These are phyloP conservation scores for Cystofilobasidium ferigula DNA, from an alignment of 768 basidiomycete species.

Conservation along the genomic window DNA sequence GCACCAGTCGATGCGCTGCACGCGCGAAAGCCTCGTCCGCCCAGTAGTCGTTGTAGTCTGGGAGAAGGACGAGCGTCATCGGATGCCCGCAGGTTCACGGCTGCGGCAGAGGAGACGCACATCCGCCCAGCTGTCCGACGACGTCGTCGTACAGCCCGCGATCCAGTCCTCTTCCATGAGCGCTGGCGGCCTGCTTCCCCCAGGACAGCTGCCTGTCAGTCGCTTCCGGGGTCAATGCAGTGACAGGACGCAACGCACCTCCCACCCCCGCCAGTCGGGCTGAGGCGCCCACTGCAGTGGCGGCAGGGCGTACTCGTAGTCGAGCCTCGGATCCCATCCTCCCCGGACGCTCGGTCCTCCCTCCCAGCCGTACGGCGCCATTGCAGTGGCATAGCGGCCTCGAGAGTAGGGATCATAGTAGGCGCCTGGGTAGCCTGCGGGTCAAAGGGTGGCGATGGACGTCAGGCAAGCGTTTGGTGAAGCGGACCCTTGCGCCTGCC, in stretches of 20 bases:
- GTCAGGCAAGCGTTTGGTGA: no score
- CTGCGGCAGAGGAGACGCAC: neutral
- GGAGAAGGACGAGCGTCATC: neutral
- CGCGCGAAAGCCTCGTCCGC: neutral
- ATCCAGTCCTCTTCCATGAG: conserved; percentile 5
- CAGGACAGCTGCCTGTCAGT: neutral
- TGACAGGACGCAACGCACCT: neutral
- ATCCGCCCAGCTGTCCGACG: neutral
- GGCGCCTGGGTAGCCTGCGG: no score
- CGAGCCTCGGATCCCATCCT: neutral
- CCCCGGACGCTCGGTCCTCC: no score
- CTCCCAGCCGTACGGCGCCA: no score
- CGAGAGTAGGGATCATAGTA: no score
- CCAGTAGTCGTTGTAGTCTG: conserved; percentile 9
- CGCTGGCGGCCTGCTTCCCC: neutral
- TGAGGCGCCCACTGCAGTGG: conserved; percentile 4
- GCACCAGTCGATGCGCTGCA: conserved; percentile 1
- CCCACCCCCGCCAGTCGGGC: conserved; percentile 6
- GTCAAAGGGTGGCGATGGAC: no score
- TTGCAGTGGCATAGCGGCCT: no score
- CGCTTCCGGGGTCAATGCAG: neutral
- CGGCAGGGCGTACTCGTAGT: conserved; percentile 11
- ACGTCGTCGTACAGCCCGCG: conserved; percentile 2
- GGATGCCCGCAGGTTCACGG: neutral
- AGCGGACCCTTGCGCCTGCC: no score